Conservation (phyloP, 345 rosid genomes). For the Boechera divaricarpa region DNA sequence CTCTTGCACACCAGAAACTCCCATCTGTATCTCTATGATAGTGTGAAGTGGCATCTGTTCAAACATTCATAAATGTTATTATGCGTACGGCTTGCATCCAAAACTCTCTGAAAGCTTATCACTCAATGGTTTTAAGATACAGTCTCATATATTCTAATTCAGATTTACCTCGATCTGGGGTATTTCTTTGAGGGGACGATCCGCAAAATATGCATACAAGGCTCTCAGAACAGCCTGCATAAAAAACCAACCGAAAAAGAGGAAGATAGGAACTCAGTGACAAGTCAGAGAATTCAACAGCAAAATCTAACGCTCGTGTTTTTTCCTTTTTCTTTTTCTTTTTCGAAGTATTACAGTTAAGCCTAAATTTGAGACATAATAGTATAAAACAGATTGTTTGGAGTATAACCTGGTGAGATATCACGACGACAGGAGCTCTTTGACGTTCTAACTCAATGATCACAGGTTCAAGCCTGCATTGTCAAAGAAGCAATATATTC, state of each 20-base stretch:
- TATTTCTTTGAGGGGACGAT: slow-evolving; percentile 94
- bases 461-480: slow-evolving; percentile 94
- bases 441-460: slow-evolving; percentile 98
- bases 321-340: too few species aligned
- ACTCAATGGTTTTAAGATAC: slow-evolving; percentile 1
- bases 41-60: slow-evolving; percentile 96
- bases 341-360: background rate
- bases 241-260: background rate
- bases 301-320: background rate
- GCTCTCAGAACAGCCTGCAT: slow-evolving; percentile 97
- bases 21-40: slow-evolving; percentile 99
- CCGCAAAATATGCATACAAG: slow-evolving; percentile 98
- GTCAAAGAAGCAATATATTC: slow-evolving; percentile 22
- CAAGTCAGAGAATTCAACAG: background rate
- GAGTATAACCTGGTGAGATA: slow-evolving; percentile 90
- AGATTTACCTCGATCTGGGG: slow-evolving; percentile 89
- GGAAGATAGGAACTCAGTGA: slow-evolving; percentile 6
- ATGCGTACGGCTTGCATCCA: background rate
- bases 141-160: background rate
- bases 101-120: background rate
- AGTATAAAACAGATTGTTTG: background rate
- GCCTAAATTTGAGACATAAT: slow-evolving; percentile 17
- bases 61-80: slow-evolving; percentile 23
- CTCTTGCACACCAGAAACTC: slow-evolving; percentile 98
- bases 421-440: slow-evolving; percentile 97